Evolutionary conservation across 179 eudicot genomes (phyloP), one percentile per base, ranked within the genome.

Genomic region (Camellia oleifera): DNA sequence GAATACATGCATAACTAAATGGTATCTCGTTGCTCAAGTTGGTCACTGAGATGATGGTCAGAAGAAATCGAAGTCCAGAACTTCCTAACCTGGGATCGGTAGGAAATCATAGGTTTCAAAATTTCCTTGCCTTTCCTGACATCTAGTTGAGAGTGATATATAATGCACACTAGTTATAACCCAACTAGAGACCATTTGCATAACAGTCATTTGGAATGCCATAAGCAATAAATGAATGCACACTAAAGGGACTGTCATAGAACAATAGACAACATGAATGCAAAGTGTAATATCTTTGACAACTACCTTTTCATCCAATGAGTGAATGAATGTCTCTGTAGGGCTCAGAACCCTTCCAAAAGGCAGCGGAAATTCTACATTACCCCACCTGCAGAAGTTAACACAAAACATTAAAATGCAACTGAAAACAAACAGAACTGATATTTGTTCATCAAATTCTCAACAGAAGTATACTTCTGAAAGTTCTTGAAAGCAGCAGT

Each of bases 321-420:
- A 73, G 79, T 91, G 98, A 78, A 94, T 88, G 83, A 87, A 94
- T 60, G 87, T 84, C 76, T 94, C 98, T 23, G 94, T 92, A 54
- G 98, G 77, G 82, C 97, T 94, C 80, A 94, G 54, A 23, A 92
- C 93, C 78, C 98, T 87, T 61, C 97, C 97, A 69, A 94, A 94
- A 42, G 98, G 98, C 77, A 92, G 82, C 32, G 98, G 94, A 79
- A 94, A 94, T 80, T 92, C 97, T 14, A 94, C 87, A 77, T 83
- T 75, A 13, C 97, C 95, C 98, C 98, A 92, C 83, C 95, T 94
- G 85, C 26, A 69, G 7, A 73, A 67, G 3, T 15, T 48, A 44
- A n/a, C 56, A 70, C 68, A 53, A 61, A 57, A 9, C 46, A 54
- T 26, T 11, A 78, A 17, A 46, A 46, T n/a, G 23, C 23, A 15